phyloP scores from a whole-genome alignment of 2,329 filamentous ascomycete genomes.

The Ustulina deusta region DNA sequence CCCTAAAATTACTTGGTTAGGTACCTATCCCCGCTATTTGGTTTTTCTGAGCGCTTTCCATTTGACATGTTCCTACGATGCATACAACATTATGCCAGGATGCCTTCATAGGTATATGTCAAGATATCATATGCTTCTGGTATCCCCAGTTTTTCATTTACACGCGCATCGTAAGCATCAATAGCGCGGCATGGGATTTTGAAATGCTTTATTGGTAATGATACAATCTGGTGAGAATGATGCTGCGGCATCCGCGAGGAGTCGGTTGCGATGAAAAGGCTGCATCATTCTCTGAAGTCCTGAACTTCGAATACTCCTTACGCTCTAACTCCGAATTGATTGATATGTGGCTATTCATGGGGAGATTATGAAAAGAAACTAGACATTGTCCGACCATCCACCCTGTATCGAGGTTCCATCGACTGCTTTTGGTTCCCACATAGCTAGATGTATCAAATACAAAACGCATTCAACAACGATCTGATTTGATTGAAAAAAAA shows the following conservation, averaged over 20 bases:
- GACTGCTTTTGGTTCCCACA: conserved; percentile 14
- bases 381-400: background rate
- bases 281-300: conserved; percentile 12
- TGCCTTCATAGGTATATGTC: background rate
- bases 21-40: too few relatives aligned
- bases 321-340: conserved; percentile 23
- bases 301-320: conserved; percentile 17
- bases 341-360: background rate
- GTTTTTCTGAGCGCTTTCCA: too few relatives aligned
- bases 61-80: background rate
- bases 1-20: too few relatives aligned
- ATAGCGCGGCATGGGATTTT: background rate
- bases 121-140: too few relatives aligned
- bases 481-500: background rate
- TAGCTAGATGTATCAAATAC: conserved; percentile 8
- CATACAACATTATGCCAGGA: background rate
- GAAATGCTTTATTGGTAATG: conserved; percentile 17
- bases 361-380: background rate
- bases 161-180: background rate
- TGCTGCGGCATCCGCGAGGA: conserved; percentile 5
- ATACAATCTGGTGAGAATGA: conserved; percentile 24
- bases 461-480: conserved; percentile 12
- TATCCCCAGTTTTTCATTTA: too few relatives aligned
- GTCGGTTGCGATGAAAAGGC: background rate
- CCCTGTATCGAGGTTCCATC: background rate